Percentiles rank a stretch among this genome's conserved stretches.
Conservation (phyloP, 495 filamentous ascomycete genomes). For the Aspergillus egyptiacus region DNA sequence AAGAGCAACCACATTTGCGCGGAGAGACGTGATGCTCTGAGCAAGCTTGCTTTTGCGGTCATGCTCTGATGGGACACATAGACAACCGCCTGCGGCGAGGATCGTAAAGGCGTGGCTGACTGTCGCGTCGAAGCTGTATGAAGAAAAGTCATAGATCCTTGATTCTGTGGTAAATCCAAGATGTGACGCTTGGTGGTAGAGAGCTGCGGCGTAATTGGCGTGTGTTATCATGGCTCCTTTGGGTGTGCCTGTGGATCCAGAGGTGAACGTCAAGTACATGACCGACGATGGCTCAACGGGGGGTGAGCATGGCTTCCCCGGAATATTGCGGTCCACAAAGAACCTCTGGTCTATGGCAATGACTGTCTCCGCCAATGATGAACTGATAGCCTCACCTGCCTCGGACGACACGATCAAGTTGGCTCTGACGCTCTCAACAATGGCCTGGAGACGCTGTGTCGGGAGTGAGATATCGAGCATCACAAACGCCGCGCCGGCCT, state of each 20-base stretch:
- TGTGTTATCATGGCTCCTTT: not conserved
- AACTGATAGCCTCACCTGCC: not conserved
- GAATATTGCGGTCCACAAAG: no score
- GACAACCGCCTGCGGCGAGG: not conserved
- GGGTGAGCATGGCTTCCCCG: not conserved
- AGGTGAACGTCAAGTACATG: not conserved
- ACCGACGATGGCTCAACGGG: not conserved
- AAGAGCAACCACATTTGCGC: not conserved
- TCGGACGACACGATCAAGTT: not conserved
- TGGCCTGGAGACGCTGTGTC: not conserved
- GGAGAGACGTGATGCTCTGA: not conserved
- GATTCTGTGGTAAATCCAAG: no score
- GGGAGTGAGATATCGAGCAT: not conserved
- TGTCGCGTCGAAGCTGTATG: not conserved
- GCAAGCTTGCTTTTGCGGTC: not conserved
- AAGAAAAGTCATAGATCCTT: no score
- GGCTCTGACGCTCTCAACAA: not conserved
- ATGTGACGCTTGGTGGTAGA: not conserved
- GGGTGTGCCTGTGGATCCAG: not conserved
- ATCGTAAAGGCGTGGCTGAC: not conserved
- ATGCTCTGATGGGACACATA: not conserved
- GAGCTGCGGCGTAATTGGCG: no score
- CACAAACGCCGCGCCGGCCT: not conserved
- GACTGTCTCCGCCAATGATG: not conserved
- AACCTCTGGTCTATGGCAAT: not conserved